Evolutionary conservation across 805 yeast species (phyloP), one percentile per base, ranked within the genome.

Genomic region (Sporopachydermia lactativora): DNA sequence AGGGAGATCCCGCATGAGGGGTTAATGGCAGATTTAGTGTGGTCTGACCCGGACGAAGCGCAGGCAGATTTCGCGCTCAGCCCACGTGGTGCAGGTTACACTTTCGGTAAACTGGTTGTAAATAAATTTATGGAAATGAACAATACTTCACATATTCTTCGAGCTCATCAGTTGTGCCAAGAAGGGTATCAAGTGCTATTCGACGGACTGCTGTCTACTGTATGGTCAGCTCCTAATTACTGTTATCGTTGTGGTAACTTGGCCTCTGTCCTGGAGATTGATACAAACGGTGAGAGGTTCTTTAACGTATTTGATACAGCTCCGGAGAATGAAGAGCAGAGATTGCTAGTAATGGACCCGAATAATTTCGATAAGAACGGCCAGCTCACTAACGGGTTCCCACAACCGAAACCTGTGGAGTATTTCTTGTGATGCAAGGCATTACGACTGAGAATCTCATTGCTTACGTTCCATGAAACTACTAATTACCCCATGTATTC

Each of bases 1-100:
- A 74, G 78, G 48, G 99, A 92, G 57, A 85, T 94, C 8, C 99
- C 99, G 0, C 98, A 94, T 51, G 98, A 92, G 57, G 99, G 99
- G 0, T 95, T 96, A 13, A 92, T 92, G 96, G 98, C 98, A 1
- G 99, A 92, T 58, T 64, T 92, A 39, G 97, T 92, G 15, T 92
- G 99, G 99, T 79, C 92, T 16, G 99, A 92, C 54, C 99, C 99
- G 0, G 97, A 94, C 58, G 81, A 82, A 19, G 83, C 81, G 42
- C 66, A 65, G 40, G 59, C 59, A 3, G 95, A 86, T 52, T 92
- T 92, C 58, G 79, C 88, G 48, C 71, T 92, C 15, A 77, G 88
- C 19, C 95, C 98, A 1, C 62, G 99, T 52, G 99, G 99, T 35
- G 99, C 99, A 1, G 99, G 99, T 3, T 92, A 89, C 58, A 83